Evolutionary conservation across 345 rosid genomes (phyloP), one percentile per base, ranked within the genome.

Genomic region (Brassica cretica): DNA sequence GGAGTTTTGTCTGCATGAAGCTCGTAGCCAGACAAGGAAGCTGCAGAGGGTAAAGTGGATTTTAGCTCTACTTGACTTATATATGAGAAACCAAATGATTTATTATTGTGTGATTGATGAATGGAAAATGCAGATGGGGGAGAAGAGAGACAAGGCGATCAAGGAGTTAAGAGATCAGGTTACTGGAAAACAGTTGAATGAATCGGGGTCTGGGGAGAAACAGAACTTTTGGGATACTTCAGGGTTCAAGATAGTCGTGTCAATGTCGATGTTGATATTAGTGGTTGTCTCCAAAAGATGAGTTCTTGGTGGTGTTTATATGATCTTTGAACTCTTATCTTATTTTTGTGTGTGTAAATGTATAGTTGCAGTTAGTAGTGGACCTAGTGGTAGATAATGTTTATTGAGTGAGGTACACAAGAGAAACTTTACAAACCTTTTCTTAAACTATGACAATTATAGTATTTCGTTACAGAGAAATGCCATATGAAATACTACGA

Each of bases 191-290:
- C 84, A 87, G 61, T 82, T 69, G 64, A 44, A 68, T 5, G 74
- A 56, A 58, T 62, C 82, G 0, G 77, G 5, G 3, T 66, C 80
- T 49, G 68, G 63, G 2, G 87, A 84, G 65, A 91, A 88, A 59
- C 86, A 33, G 16, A 92, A 91, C 64, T 92, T 92, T 64, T 92
- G 97, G 98, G 98, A 94, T 75, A 81, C 84, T 39, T 88, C 93
- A 6, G 77, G 93, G 76, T 94, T 94, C 86, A 91, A 92, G 90
- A 75, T 91, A 10, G 86, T 89, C 1, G 91, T 86, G 74, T 92
- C 97, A 33, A 80, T 94, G 97, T 94, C 97, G 18, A 91, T 94
- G 98, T 80, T 91, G 87, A 76, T 92, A 74, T 77, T 89, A 83
- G 95, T 91, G 21, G 84, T 85, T 15, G 80, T 92, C 74, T 91